Evolutionary conservation across 805 yeast genomes (phyloP), one percentile per base, ranked within the genome.

Genomic region (Ogataea pini): DNA sequence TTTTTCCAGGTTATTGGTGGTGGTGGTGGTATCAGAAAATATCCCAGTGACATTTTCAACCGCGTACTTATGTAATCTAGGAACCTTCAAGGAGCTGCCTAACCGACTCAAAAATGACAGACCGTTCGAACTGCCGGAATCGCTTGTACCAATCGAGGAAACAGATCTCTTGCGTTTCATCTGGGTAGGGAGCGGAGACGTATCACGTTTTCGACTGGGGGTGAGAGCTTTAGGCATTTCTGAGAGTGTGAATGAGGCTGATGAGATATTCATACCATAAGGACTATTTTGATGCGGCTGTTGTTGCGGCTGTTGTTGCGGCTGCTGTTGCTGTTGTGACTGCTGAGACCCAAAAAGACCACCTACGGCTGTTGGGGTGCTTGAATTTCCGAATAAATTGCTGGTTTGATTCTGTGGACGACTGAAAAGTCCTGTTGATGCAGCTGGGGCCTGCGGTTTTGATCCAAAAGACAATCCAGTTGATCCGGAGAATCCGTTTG

Each of bases 181-280:
- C 22, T 52, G 59, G 2, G 43, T 2, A 5, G 42, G 18, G n/a
- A 17, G 31, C 3, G 14, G 14, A 19, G 46, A 33, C 2, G 50
- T 29, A 4, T 44, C 53, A 3, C 42, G 12, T 2, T 52, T 29
- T 9, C 52, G 41, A 17, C 52, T 37, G 4, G 60, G 56, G 1
- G 69, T 65, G 13, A 65, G 27, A 4, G 69, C 47, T 25, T 55
- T 58, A 34, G 71, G 70, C 69, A 65, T 65, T 34, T 58, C 66
- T 7, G 55, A 22, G 1, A 22, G 40, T 13, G 51, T 24, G 7
- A 41, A 18, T 0, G 57, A 47, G 9, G 55, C 36, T 2, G 51
- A 41, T 1, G 57, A 47, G 7, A 64, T 45, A 40, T 50, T 48
- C 10, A 59, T 27, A 3, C 67, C 68, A 46, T 65, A 65, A 0